Evolutionary conservation across 75 land plant genomes (phyloP).

Genomic region (Isoetes taiwanensis): DNA sequence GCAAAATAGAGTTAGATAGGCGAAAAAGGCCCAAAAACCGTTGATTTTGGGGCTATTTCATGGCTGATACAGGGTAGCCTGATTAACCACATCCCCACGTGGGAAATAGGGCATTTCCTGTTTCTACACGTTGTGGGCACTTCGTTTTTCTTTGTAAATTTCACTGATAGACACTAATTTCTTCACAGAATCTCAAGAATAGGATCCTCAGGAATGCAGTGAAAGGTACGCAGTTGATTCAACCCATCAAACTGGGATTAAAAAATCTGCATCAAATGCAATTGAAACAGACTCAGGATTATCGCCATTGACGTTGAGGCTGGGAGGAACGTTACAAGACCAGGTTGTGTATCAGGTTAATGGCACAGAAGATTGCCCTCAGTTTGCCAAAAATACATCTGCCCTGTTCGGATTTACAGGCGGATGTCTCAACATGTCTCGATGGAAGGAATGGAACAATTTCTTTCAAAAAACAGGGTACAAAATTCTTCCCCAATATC

Average conservation of each 20-base stretch:
- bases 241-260: not conserved
- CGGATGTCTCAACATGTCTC: conserved; percentile 6
- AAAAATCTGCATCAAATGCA: not conserved
- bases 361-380: not conserved
- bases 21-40: too few relatives aligned
- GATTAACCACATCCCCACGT: too few relatives aligned
- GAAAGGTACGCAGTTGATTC: not conserved
- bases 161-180: too few relatives aligned
- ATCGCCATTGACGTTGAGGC: not conserved
- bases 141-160: too few relatives aligned
- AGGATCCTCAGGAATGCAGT: not conserved
- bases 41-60: too few relatives aligned
- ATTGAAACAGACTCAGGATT: not conserved
- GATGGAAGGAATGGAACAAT: not conserved
- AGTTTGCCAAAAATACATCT: not conserved
- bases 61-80: too few relatives aligned
- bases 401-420: not conserved
- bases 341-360: not conserved
- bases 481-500: too few relatives aligned
- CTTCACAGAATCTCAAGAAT: not conserved
- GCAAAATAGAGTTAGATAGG: too few relatives aligned
- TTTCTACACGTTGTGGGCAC: too few relatives aligned
- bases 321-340: conserved; percentile 3
- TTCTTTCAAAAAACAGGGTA: conserved; percentile 2
- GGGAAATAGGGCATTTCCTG: too few relatives aligned